A percentile compares a stretch with the other conserved stretches of the same genome.
These are phyloP conservation scores for Populus trichocarpa DNA, from an alignment of 441 rosid species.

Conservation along the genomic window DNA sequence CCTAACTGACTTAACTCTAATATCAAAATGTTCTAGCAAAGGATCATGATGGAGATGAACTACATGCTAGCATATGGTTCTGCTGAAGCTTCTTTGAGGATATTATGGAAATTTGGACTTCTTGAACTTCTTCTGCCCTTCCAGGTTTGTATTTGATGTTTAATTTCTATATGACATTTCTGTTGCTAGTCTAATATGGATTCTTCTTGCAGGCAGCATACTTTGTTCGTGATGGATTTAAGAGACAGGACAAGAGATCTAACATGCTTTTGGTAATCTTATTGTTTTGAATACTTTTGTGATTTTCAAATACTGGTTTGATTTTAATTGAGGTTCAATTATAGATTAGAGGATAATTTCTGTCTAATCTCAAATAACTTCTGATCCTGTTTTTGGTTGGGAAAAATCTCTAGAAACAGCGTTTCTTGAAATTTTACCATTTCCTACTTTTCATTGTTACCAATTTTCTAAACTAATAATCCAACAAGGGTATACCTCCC, in stretches of 20 bases:
- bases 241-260: slow-evolving; percentile 62
- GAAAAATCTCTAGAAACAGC: neutral
- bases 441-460: neutral
- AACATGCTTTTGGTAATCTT: slow-evolving; percentile 71
- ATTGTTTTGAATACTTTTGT: slow-evolving; percentile 1
- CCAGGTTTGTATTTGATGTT: slow-evolving; percentile 24
- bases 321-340: neutral
- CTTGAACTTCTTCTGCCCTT: slow-evolving; percentile 72
- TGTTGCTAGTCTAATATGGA: slow-evolving; percentile 46
- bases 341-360: neutral
- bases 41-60: slow-evolving; percentile 92
- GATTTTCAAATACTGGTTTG: neutral
- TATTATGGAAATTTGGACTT: slow-evolving; percentile 79
- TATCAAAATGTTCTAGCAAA: slow-evolving; percentile 45
- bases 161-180: slow-evolving; percentile 1
- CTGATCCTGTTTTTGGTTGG: neutral
- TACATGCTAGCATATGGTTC: slow-evolving; percentile 96
- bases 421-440: neutral
- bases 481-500: neutral
- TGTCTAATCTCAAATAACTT: neutral
- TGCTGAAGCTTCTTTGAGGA: slow-evolving; percentile 84
- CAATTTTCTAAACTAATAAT: neutral
- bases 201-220: slow-evolving; percentile 61
- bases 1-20: slow-evolving; percentile 14
- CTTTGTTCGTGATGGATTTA: slow-evolving; percentile 49